Conservation (phyloP, 805 yeast species). For the Monosporozyma servazzii region DNA sequence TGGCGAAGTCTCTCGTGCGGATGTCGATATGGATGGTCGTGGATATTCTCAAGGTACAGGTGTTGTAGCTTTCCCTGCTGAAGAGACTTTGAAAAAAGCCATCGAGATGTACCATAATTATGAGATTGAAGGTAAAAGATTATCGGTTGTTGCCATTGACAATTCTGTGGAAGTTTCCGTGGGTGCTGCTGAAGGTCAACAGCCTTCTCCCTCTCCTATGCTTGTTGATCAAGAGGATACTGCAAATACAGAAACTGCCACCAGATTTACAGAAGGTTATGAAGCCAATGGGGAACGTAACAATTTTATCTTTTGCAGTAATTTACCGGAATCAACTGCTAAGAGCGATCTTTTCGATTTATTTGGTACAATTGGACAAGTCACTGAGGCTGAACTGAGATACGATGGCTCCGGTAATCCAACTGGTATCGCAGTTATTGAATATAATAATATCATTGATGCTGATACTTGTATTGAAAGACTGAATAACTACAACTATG, state of each 20-base stretch:
- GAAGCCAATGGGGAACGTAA: constrained; percentile 52
- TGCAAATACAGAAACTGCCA: background rate
- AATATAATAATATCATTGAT: constrained; percentile 52
- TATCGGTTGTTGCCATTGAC: constrained; percentile 6
- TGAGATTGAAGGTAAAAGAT: constrained; percentile 27
- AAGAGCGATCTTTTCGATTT: constrained; percentile 75
- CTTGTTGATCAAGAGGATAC: background rate
- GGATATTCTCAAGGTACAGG: constrained; percentile 78
- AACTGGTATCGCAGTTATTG: constrained; percentile 78
- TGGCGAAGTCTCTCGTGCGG: constrained; percentile 78
- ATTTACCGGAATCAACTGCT: constrained; percentile 85
- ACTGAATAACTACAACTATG: constrained; percentile 74
- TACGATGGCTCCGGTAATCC: constrained; percentile 54
- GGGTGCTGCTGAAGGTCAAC: background rate
- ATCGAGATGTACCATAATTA: constrained; percentile 65
- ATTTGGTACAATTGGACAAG: constrained; percentile 75
- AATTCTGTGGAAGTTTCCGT: background rate
- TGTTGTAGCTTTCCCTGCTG: constrained; percentile 61
- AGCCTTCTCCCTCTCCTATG: background rate
- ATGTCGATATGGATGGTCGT: constrained; percentile 50
- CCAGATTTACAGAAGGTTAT: constrained; percentile 61
- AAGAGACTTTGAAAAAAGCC: constrained; percentile 61
- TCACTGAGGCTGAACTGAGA: constrained; percentile 68
- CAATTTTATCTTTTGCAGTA: constrained; percentile 55
- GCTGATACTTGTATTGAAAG: constrained; percentile 71